Evolutionary conservation across 495 filamentous ascomycete species (phyloP).

Genomic region (Choiromyces venosus): DNA sequence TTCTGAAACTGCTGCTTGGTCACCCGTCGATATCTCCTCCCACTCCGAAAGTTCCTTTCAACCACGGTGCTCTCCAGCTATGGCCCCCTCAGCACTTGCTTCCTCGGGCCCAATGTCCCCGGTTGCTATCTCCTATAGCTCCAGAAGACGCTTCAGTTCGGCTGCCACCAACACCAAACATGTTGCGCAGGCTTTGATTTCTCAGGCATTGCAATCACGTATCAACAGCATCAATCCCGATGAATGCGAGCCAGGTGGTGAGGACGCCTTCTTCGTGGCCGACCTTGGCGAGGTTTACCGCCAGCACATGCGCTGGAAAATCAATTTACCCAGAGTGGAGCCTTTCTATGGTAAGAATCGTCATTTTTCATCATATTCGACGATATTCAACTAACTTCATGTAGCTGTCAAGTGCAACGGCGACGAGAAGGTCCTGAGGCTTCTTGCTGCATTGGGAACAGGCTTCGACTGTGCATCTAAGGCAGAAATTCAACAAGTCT

Average conservation of each 20-base stretch:
- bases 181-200: slow-evolving; percentile 53
- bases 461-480: slow-evolving; percentile 99
- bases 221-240: slow-evolving; percentile 78
- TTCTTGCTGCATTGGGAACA: slow-evolving; percentile 79
- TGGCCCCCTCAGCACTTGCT: slow-evolving; percentile 39
- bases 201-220: slow-evolving; percentile 71
- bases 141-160: slow-evolving; percentile 39
- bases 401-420: slow-evolving; percentile 97
- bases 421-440: slow-evolving; percentile 78
- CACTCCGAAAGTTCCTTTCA: slow-evolving; percentile 30
- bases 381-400: slow-evolving; percentile 38
- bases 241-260: slow-evolving; percentile 77
- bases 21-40: slow-evolving; percentile 32
- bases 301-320: slow-evolving; percentile 97
- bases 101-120: slow-evolving; percentile 6
- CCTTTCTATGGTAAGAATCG: slow-evolving; percentile 80
- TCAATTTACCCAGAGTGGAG: slow-evolving; percentile 84
- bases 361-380: neutral
- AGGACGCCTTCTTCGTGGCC: slow-evolving; percentile 96
- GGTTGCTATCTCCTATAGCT: slow-evolving; percentile 15
- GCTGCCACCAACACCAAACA: slow-evolving; percentile 21
- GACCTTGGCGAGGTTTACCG: slow-evolving; percentile 98
- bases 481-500: slow-evolving; percentile 85
- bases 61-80: slow-evolving; percentile 35
- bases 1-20: slow-evolving; percentile 38